A percentile compares a stretch with the other conserved stretches of the same genome.
Conservation (phyloP, 1,284 basidiomycete species). For the Pascua guehoae region DNA sequence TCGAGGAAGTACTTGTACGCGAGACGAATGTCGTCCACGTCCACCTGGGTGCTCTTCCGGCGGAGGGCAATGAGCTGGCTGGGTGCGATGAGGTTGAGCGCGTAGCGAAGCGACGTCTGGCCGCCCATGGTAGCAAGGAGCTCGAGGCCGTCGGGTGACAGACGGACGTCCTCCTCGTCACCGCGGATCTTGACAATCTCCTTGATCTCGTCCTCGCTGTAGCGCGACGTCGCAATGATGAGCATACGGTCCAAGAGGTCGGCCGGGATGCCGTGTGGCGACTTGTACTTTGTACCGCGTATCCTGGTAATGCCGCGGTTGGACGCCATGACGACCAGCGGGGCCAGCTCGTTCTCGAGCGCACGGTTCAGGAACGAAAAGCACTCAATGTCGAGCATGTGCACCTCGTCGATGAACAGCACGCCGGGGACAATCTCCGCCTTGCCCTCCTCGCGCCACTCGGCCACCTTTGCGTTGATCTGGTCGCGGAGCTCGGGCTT, state of each 20-base stretch:
- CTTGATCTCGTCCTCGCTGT: conserved; percentile 75
- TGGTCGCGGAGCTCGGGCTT: conserved; percentile 95
- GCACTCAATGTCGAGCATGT: conserved; percentile 99
- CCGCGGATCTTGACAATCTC: conserved; percentile 92
- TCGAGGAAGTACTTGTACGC: conserved; percentile 92
- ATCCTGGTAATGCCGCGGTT: conserved; percentile 94
- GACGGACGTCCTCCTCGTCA: conserved; percentile 92
- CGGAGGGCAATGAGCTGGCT: conserved; percentile 77
- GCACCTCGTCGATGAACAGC: conserved; percentile 90
- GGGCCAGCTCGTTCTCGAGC: conserved; percentile 86
- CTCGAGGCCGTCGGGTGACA: conserved; percentile 67
- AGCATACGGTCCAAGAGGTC: conserved; percentile 92
- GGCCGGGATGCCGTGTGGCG: conserved; percentile 90
- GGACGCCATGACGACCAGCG: conserved; percentile 96
- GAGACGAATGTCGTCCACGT: conserved; percentile 75
- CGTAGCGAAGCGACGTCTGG: conserved; percentile 83
- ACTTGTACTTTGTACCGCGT: conserved; percentile 88
- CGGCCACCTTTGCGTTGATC: conserved; percentile 93
- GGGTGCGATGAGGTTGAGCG: conserved; percentile 87
- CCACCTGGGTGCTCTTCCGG: conserved; percentile 70
- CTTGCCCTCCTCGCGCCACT: conserved; percentile 98
- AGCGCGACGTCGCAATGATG: conserved; percentile 92
- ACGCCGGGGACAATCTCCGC: conserved; percentile 97
- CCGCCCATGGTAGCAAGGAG: conserved; percentile 80
- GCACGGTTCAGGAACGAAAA: conserved; percentile 98